phyloP scores from a whole-genome alignment of 371 early-diverging fungal genomes.

The Basidiobolus heterosporus region DNA sequence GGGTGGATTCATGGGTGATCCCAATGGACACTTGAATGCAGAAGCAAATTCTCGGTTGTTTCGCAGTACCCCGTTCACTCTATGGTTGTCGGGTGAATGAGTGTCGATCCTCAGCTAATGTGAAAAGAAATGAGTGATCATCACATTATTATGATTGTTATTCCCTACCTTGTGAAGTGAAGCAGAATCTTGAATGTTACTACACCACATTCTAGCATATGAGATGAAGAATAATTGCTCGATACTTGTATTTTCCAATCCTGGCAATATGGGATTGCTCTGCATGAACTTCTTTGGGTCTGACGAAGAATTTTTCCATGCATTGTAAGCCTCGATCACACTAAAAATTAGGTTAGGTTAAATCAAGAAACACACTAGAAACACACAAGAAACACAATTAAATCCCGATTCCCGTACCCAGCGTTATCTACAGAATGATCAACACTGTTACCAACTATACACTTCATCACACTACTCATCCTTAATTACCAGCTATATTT shows the following conservation, averaged over 20 bases:
- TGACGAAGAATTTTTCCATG: constrained; percentile 14
- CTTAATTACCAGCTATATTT: constrained; percentile 29
- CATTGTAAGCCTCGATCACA: constrained; percentile 16
- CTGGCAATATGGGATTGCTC: constrained; percentile 26
- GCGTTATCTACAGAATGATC: constrained; percentile 10
- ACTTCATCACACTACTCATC: background rate
- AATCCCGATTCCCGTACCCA: too few species aligned
- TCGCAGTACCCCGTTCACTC: constrained; percentile 47
- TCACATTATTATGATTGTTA: background rate
- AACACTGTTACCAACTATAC: background rate
- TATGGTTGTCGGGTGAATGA: constrained; percentile 34
- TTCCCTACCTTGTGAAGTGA: constrained; percentile 21
- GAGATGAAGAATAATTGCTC: constrained; percentile 41
- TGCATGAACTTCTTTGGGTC: constrained; percentile 11
- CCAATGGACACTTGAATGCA: constrained; percentile 37
- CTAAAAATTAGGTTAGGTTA: too few species aligned
- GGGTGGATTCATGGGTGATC: constrained; percentile 35
- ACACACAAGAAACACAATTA: too few species aligned
- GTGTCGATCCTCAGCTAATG: constrained; percentile 19
- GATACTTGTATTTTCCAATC: constrained; percentile 21
- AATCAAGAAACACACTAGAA: too few species aligned
- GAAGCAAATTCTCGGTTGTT: constrained; percentile 46
- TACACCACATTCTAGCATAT: constrained; percentile 37
- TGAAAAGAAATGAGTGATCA: background rate
- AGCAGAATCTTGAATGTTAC: constrained; percentile 20